phyloP scores from a whole-genome alignment of 179 eudicot species.

The Beta corolliflora region DNA sequence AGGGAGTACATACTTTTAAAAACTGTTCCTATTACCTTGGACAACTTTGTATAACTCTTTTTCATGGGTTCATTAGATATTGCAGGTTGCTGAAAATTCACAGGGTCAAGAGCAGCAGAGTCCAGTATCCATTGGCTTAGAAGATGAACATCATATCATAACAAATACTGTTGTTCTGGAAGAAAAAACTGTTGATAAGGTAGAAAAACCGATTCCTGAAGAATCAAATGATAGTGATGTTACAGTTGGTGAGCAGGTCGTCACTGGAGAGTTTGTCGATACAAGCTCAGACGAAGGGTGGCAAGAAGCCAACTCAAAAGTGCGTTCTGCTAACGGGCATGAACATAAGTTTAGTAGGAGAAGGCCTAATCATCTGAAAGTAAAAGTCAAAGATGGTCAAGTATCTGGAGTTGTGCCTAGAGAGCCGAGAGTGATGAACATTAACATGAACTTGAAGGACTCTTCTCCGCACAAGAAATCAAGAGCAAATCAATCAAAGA shows the following conservation, averaged over 20 bases:
- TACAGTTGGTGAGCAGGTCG: conserved; percentile 32
- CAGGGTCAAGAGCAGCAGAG: conserved; percentile 49
- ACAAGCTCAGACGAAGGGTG: conserved; percentile 87
- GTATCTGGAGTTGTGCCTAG: conserved; percentile 39
- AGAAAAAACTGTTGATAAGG: conserved; percentile 38
- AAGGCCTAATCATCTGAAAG: conserved; percentile 66
- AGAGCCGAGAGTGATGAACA: conserved; percentile 36
- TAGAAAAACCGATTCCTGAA: conserved; percentile 20
- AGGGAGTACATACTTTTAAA: no score
- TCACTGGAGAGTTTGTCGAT: conserved; percentile 36
- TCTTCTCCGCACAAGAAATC: conserved; percentile 46
- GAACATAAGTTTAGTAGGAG: conserved; percentile 54
- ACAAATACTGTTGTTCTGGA: conserved; percentile 32
- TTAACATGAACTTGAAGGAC: conserved; percentile 34
- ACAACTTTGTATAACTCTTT: neutral
- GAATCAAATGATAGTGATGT: conserved; percentile 33
- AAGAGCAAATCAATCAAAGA: conserved; percentile 23
- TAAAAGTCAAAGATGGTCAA: conserved; percentile 56
- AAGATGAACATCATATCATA: conserved; percentile 32
- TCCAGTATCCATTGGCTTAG: conserved; percentile 23
- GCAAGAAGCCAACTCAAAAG: conserved; percentile 91
- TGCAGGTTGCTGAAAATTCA: conserved; percentile 60
- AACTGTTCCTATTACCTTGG: neutral
- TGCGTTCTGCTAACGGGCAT: conserved; percentile 51
- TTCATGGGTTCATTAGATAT: conserved; percentile 43